Base-by-base conservation (phyloP, 331 rosid genomes). In the Rhamnella rubrinervis region DNA sequence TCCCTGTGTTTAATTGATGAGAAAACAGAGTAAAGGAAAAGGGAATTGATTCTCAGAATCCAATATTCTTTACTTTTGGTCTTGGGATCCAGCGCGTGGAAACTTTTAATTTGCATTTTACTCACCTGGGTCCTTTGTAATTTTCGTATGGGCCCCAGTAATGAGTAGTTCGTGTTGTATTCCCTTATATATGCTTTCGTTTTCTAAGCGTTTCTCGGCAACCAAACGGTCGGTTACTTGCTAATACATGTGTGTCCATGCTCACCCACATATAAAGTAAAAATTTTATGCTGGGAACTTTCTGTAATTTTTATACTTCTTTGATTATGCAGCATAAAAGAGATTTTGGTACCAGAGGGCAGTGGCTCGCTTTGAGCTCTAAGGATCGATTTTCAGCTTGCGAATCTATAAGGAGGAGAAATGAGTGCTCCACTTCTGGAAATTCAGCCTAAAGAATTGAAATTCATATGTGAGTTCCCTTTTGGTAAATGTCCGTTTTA, bases 381-480 rank as follows among this genome's bases (percentile, higher is more conserved):
- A 41, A 58, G 44, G 14, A 35, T 41, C 23, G 13, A 28, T 23
- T 51, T 76, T 73, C 80, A 55, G 73, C 75, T 71, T 20, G 68
- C 76, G 47, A 62, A 55, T 55, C 51, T 37, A 39, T 40, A 77
- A 31, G 58, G 53, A 65, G 67, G 57, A 79, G 77, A 81, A 77
- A 93, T 93, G 97, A 87, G 73, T 77, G 73, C 73, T 2, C 84
- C 80, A 63, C 71, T 91, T 63, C 81, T 93, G 66, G 87, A 87
- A 73, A 85, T 93, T 72, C 86, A 95, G 41, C 96, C 97, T 55
- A 84, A 73, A 63, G 93, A 95, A 77, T 85, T 91, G 85, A 75
- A 84, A 67, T 93, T 93, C 72, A 31, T 67, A 21, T 77, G 98
- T 95, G 55, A 91, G 96, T 80, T 50, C 50, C 65, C 75, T 61